Evolutionary conservation across 2,329 filamentous ascomycete genomes (phyloP).

Genomic region (Thielaviopsis cerberus): DNA sequence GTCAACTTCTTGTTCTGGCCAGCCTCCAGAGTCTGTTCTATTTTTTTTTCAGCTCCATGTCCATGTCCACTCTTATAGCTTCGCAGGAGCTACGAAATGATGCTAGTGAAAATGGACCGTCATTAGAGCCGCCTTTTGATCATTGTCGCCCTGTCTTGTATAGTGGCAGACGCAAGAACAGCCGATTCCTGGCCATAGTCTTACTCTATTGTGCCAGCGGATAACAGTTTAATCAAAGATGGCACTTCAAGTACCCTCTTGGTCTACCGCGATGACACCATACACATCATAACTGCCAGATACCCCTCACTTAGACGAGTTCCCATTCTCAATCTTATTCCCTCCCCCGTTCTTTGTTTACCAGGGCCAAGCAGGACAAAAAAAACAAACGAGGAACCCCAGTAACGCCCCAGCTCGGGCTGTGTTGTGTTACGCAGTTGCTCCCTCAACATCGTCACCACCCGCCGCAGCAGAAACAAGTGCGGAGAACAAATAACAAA

Average conservation of each 20-base stretch:
- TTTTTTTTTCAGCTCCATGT: not conserved
- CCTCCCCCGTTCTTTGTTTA: no score
- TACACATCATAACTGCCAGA: no score
- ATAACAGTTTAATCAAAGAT: no score
- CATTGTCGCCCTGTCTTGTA: no score
- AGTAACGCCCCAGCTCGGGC: not conserved
- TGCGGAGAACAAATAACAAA: not conserved
- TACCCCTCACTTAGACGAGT: not conserved
- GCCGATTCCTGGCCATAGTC: no score
- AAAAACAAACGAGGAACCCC: not conserved
- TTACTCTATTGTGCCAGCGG: no score
- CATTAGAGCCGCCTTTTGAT: not conserved
- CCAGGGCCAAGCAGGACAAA: not conserved
- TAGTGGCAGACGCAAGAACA: no score
- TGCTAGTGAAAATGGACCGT: not conserved
- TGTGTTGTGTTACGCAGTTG: not conserved
- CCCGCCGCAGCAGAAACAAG: not conserved
- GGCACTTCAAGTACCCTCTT: no score
- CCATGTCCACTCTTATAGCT: not conserved
- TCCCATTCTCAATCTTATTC: no score
- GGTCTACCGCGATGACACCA: no score
- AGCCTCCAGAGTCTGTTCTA: not conserved
- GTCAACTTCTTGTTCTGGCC: not conserved
- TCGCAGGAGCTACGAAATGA: no score
- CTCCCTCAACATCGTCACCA: not conserved